These are phyloP conservation scores for Fusarium burgessii DNA, from an alignment of 2,329 filamentous ascomycete species.

Conservation along the genomic window DNA sequence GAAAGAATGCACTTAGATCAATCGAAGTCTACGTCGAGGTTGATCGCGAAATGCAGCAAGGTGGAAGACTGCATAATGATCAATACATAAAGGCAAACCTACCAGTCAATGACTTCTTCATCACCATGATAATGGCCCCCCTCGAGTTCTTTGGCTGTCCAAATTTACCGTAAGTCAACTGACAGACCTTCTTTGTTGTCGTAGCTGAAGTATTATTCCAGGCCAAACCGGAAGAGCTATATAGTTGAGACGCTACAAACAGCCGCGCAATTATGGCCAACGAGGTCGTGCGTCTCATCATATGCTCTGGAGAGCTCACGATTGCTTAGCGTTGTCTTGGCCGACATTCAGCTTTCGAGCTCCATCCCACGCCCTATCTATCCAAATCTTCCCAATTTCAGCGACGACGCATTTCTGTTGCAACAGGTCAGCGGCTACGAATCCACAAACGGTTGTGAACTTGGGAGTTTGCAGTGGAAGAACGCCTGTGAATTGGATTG, in stretches of 20 bases:
- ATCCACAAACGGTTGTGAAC: no score
- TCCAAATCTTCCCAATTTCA: rapidly evolving
- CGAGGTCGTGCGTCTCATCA: neutral
- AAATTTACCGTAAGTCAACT: constrained; percentile 4
- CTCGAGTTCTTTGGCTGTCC: constrained; percentile 19
- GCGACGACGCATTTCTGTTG: rapidly evolving
- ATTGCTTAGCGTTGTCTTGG: neutral
- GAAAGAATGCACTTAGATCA: constrained; percentile 15
- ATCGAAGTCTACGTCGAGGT: constrained; percentile 22
- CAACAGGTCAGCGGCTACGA: neutral
- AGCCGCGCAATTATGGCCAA: constrained; percentile 8
- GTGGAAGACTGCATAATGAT: constrained; percentile 19
- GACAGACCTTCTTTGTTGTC: rapidly evolving
- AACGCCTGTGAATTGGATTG: neutral
- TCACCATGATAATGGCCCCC: constrained; percentile 7
- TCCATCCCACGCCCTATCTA: neutral
- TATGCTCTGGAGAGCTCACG: neutral
- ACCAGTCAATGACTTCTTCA: constrained; percentile 7
- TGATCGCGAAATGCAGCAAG: constrained; percentile 20
- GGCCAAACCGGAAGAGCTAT: neutral
- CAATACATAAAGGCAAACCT: neutral
- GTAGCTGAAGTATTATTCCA: neutral
- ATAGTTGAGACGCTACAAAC: neutral
- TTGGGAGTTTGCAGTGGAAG: neutral
- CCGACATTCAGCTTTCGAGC: neutral